Evolutionary conservation across 441 rosid genomes (phyloP).

Genomic region (Kokia cookei): DNA sequence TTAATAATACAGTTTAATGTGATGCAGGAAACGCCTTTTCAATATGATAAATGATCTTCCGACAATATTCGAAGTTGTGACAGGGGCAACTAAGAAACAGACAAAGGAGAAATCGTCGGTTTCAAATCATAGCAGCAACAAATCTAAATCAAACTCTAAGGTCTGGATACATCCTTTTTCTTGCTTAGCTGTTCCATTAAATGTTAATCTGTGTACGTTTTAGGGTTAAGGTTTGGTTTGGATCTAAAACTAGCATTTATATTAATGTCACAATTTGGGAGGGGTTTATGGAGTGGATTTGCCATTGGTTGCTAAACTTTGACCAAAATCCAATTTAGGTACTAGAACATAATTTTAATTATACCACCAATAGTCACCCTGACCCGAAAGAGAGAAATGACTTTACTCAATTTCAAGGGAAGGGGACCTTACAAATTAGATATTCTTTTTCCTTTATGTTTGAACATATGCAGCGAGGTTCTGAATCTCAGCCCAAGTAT

Average conservation of each 20-base stretch:
- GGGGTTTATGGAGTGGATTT: neutral
- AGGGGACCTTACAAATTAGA: neutral
- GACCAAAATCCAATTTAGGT: neutral
- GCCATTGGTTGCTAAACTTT: neutral
- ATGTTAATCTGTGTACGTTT: neutral
- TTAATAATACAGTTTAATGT: slow-evolving; percentile 1
- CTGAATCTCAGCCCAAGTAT: slow-evolving; percentile 36
- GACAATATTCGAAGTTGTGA: slow-evolving; percentile 55
- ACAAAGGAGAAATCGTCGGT: slow-evolving; percentile 38
- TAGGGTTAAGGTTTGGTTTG: neutral
- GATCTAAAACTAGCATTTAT: neutral
- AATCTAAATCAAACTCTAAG: slow-evolving; percentile 55
- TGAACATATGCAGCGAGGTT: slow-evolving; percentile 33
- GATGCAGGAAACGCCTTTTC: slow-evolving; percentile 59
- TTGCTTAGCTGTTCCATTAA: neutral
- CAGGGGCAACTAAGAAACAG: slow-evolving; percentile 45
- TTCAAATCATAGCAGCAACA: slow-evolving; percentile 48
- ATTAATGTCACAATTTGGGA: neutral
- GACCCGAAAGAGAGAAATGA: neutral
- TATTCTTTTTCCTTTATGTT: neutral
- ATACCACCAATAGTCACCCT: neutral
- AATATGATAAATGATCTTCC: slow-evolving; percentile 67
- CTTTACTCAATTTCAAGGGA: neutral
- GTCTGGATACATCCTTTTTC: slow-evolving; percentile 12
- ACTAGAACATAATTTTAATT: no score